Base-by-base conservation (phyloP, 192 early-diverging fungal genomes). In the Linnemannia schmuckeri region DNA sequence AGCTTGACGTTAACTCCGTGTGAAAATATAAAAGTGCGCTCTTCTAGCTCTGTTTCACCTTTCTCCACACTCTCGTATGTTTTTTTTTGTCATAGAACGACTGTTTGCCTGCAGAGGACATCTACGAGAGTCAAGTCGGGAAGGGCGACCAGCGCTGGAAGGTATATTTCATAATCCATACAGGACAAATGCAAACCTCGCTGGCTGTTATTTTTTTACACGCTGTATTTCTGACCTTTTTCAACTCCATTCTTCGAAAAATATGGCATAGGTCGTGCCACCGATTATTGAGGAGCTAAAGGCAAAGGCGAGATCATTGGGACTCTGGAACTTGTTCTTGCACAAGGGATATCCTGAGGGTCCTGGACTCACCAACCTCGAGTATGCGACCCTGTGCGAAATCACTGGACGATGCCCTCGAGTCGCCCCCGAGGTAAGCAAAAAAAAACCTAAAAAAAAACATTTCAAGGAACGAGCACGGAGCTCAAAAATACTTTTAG, bases 321-420 rank as follows among this genome's bases (percentile, higher is more conserved):
- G 98, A 9, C 94, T 99, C 27, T 99, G 98, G 98, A 99, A 99
- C 90, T 83, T 99, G 74, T 99, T 97, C 88, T 89, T 99, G 79
- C 92, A 94, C 27, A 93, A 92, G 74, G 91, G 94, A 75, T 98
- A 99, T 85, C 88, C 85, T 30, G 95, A 96, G 87, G 93, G 96
- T 57, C 93, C 96, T 22, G 97, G 97, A 27, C 88, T 99, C 52
- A 97, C 95, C 81, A 99, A 97, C 90, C 91, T 98, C 74, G 98
- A 99, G 83, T 99, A 99, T 89, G 96, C 95, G 8, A 88, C 96
- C 41, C 93, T 99, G 72, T 97, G 96, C 79, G 98, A 99, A 83
- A 83, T 97, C 77, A 96, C 96, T 80, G 98, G 98, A 55, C 94
- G 94, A 52, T 96, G 90, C 61, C 90, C 94, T 40, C 89, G 88